Percentiles rank a stretch among this genome's conserved stretches.
phyloP scores from a whole-genome alignment of 2,329 filamentous ascomycete genomes.

The Tolypocladium tropicale region DNA sequence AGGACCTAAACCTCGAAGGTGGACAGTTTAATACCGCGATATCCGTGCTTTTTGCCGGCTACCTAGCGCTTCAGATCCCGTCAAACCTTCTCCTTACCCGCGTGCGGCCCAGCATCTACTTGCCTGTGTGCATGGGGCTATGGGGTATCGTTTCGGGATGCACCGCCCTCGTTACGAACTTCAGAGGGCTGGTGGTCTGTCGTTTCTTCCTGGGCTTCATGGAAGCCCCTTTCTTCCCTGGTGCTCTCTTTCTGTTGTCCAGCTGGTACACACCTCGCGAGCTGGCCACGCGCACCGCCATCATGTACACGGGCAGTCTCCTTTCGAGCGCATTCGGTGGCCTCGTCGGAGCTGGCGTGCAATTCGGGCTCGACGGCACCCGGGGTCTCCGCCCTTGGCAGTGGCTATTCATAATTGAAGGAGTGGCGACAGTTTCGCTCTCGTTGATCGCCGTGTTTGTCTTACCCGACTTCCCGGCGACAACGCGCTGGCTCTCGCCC shows the following conservation, averaged over 20 bases:
- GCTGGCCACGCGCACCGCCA: slow-evolving; percentile 29
- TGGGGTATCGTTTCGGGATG: slow-evolving; percentile 31
- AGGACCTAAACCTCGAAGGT: not conserved
- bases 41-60: slow-evolving; percentile 27
- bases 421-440: slow-evolving; percentile 15
- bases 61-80: slow-evolving; percentile 19
- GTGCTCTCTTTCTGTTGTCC: slow-evolving; percentile 30
- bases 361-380: slow-evolving; percentile 18
- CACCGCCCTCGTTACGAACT: slow-evolving; percentile 30
- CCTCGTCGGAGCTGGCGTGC: slow-evolving; percentile 32
- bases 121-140: slow-evolving; percentile 23
- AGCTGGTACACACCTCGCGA: slow-evolving; percentile 45
- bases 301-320: slow-evolving; percentile 32
- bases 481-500: slow-evolving; percentile 21
- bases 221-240: slow-evolving; percentile 27
- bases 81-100: slow-evolving; percentile 29
- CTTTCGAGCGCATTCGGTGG: slow-evolving; percentile 28
- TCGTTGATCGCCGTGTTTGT: slow-evolving; percentile 12
- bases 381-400: slow-evolving; percentile 18
- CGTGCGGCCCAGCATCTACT: slow-evolving; percentile 32
- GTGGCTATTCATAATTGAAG: slow-evolving; percentile 23
- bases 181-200: slow-evolving; percentile 28
- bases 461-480: slow-evolving; percentile 25
- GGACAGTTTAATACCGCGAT: slow-evolving; percentile 10
- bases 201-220: slow-evolving; percentile 30